These are phyloP conservation scores for Xylaria cubensis DNA, from an alignment of 495 filamentous ascomycete species.

Conservation along the genomic window DNA sequence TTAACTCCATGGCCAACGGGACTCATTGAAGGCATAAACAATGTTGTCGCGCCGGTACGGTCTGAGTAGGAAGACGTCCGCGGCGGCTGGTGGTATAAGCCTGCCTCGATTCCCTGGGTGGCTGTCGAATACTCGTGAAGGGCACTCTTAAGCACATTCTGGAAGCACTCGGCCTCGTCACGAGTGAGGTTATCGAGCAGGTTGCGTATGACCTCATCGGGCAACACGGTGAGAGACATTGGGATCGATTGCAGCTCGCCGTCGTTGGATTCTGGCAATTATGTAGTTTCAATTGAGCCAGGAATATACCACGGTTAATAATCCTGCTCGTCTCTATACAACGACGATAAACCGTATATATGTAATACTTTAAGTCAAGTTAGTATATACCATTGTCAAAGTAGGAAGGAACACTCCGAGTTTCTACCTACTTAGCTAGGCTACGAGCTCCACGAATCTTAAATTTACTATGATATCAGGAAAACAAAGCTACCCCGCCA, in stretches of 20 bases:
- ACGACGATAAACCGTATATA: not conserved
- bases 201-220: slow-evolving; percentile 69
- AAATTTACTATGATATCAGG: not conserved
- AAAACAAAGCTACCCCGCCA: slow-evolving; percentile 14
- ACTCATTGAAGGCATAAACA: slow-evolving; percentile 87
- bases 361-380: not conserved
- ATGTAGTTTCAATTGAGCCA: not conserved
- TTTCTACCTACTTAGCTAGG: not conserved
- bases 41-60: slow-evolving; percentile 76
- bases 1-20: slow-evolving; percentile 56
- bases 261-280: slow-evolving; percentile 7
- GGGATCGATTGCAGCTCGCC: not conserved
- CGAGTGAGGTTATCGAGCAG: slow-evolving; percentile 75
- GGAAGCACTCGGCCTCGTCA: slow-evolving; percentile 71
- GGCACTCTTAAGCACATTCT: slow-evolving; percentile 70
- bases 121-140: slow-evolving; percentile 84
- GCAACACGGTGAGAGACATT: slow-evolving; percentile 82
- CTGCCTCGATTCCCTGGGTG: slow-evolving; percentile 54
- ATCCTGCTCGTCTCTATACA: not conserved
- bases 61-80: slow-evolving; percentile 70
- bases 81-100: slow-evolving; percentile 72
- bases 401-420: not conserved
- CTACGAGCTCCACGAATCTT: slow-evolving; percentile 10
- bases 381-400: not conserved
- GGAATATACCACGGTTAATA: not conserved